Evolutionary conservation across 805 yeast species (phyloP).

Genomic region (Candida anglica): DNA sequence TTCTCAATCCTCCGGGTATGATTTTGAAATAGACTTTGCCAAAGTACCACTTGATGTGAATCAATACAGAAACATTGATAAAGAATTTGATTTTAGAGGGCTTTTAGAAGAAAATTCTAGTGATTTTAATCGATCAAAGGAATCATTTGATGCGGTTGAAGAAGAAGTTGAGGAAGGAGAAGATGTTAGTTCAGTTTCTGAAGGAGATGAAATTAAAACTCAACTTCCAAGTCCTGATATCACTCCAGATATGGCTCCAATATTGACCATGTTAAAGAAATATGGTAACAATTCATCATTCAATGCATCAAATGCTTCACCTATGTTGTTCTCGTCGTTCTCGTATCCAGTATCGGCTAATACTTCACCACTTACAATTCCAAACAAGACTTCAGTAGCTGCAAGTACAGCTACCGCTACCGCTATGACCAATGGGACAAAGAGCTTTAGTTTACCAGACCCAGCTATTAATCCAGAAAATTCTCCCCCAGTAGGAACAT

Average conservation of each 20-base stretch:
- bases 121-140: slow-evolving; percentile 5
- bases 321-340: slow-evolving; percentile 6
- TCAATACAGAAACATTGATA: slow-evolving; percentile 54
- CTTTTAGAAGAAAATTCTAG: slow-evolving; percentile 7
- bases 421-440: slow-evolving; percentile 9
- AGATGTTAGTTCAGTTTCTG: slow-evolving; percentile 2
- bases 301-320: slow-evolving; percentile 5
- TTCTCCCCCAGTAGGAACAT: slow-evolving; percentile 1
- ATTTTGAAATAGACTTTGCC: slow-evolving; percentile 46
- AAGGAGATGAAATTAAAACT: neutral
- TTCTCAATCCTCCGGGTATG: slow-evolving; percentile 15
- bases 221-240: slow-evolving; percentile 32
- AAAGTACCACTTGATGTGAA: slow-evolving; percentile 56
- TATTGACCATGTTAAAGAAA: slow-evolving; percentile 24
- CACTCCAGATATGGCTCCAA: slow-evolving; percentile 35
- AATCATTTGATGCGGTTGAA: slow-evolving; percentile 3
- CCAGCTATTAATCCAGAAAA: slow-evolving; percentile 24
- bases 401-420: too few relatives aligned
- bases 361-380: slow-evolving; percentile 23
- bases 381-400: slow-evolving; percentile 16
- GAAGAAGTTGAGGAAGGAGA: slow-evolving; percentile 2
- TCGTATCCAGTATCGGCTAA: slow-evolving; percentile 16
- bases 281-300: slow-evolving; percentile 8
- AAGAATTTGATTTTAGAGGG: slow-evolving; percentile 48
- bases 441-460: slow-evolving; percentile 36